phyloP scores from a whole-genome alignment of 176 grass and related monocot species.

The Thalia dealbata region DNA sequence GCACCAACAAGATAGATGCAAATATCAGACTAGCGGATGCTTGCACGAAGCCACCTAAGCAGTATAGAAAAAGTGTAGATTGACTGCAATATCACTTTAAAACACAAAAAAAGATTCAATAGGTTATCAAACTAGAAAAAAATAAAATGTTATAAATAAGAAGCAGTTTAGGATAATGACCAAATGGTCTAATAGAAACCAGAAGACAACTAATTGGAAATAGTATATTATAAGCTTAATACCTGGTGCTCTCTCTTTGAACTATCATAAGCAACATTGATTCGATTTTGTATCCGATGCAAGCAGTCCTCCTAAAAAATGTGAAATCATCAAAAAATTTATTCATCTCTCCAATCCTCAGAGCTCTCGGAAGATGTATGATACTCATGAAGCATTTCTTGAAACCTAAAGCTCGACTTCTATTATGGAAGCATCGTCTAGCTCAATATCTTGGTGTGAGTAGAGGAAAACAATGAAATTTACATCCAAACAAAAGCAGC shows the following conservation, averaged over 20 bases:
- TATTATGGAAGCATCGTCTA: too few relatives aligned
- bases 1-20: neutral
- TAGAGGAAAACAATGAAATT: too few relatives aligned
- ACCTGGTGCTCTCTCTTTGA: constrained; percentile 11
- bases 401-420: too few relatives aligned
- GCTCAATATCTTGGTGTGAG: too few relatives aligned
- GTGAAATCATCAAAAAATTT: neutral
- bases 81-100: too few relatives aligned
- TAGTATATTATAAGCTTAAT: neutral
- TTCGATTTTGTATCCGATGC: constrained; percentile 2
- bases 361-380: neutral
- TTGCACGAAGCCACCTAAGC: too few relatives aligned
- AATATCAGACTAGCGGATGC: neutral
- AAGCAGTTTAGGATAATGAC: too few relatives aligned
- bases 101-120: neutral
- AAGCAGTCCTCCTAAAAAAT: constrained; percentile 15
- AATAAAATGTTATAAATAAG: neutral
- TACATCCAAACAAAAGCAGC: too few relatives aligned
- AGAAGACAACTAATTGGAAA: neutral
- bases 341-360: neutral
- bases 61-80: too few relatives aligned
- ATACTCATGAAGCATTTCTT: neutral
- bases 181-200: neutral
- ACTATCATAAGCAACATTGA: constrained; percentile 9
- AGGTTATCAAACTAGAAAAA: neutral